A percentile compares a stretch with the other conserved stretches of the same genome.
These are phyloP conservation scores for Eimeria necatrix DNA, from an alignment of 169 alveolate species.

Conservation along the genomic window DNA sequence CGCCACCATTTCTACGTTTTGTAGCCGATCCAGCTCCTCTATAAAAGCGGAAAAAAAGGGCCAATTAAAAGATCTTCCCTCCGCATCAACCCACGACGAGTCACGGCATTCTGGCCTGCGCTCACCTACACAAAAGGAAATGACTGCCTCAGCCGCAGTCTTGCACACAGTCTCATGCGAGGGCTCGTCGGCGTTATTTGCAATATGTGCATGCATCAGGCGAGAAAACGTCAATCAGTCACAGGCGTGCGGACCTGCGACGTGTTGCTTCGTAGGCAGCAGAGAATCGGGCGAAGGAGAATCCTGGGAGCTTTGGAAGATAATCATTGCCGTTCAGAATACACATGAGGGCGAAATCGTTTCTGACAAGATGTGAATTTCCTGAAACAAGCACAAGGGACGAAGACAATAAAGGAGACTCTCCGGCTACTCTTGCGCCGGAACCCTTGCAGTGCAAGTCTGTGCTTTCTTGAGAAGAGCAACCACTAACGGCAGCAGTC, in stretches of 20 bases:
- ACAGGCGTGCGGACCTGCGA: constrained; percentile 6
- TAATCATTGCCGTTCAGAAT: constrained; percentile 86
- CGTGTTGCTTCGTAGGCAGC: constrained; percentile 81
- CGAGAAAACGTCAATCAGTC: too few relatives aligned
- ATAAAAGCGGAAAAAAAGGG: constrained; percentile 45
- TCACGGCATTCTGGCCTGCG: constrained; percentile 54
- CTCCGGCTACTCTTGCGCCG: too few relatives aligned
- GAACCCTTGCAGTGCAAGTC: too few relatives aligned
- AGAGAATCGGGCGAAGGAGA: constrained; percentile 81
- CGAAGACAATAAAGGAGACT: too few relatives aligned
- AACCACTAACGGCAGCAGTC: too few relatives aligned
- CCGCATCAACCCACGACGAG: constrained; percentile 35
- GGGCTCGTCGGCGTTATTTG: too few relatives aligned
- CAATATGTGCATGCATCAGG: too few relatives aligned
- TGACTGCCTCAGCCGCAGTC: neutral
- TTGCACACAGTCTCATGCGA: neutral
- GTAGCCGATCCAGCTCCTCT: constrained; percentile 37
- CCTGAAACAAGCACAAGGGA: constrained; percentile 19
- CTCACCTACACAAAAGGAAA: neutral
- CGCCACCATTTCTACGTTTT: neutral
- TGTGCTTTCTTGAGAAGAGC: too few relatives aligned
- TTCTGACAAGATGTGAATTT: constrained; percentile 69
- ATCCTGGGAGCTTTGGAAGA: constrained; percentile 85
- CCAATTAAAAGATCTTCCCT: constrained; percentile 1
- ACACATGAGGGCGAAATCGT: constrained; percentile 83